Conservation (phyloP, 352 stramenopile species). For the Thraustochytrium sp. region DNA sequence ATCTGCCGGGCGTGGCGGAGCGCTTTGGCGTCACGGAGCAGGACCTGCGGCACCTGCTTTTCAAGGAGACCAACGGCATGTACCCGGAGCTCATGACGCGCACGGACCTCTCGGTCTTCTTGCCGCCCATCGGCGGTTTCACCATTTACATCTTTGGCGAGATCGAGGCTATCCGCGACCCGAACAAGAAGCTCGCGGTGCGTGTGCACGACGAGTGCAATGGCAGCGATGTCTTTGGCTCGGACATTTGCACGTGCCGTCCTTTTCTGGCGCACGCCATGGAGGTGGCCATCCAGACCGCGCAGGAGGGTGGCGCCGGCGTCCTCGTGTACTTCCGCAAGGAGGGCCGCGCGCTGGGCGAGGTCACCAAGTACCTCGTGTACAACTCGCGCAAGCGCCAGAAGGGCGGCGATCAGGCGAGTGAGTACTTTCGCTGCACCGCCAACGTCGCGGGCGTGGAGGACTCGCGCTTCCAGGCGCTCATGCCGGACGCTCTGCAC, state of each 20-base stretch:
- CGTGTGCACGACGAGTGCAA: conserved; percentile 99
- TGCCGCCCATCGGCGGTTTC: conserved; percentile 93
- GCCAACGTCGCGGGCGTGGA: conserved; percentile 93
- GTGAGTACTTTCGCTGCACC: conserved; percentile 98
- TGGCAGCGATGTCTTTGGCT: conserved; percentile 93
- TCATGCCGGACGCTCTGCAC: conserved; percentile 98
- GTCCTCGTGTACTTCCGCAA: conserved; percentile 99
- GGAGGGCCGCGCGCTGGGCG: conserved; percentile 89
- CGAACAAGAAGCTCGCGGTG: conserved; percentile 91
- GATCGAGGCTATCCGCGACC: conserved; percentile 89
- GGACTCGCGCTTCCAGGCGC: conserved; percentile 94
- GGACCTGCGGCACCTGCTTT: conserved; percentile 91
- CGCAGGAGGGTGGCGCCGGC: conserved; percentile 87
- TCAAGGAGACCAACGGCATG: conserved; percentile 99
- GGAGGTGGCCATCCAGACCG: conserved; percentile 96
- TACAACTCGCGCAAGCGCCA: conserved; percentile 99
- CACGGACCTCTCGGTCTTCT: conserved; percentile 95
- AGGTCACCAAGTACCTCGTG: conserved; percentile 99
- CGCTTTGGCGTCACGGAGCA: conserved; percentile 93
- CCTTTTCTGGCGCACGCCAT: conserved; percentile 98
- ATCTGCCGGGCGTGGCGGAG: conserved; percentile 94
- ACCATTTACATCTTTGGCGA: conserved; percentile 99
- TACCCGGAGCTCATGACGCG: conserved; percentile 97
- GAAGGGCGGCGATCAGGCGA: conserved; percentile 88
- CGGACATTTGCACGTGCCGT: conserved; percentile 97